These are phyloP conservation scores for Sclerotiophoma versabilis DNA, from an alignment of 2,329 filamentous ascomycete species.

Conservation along the genomic window DNA sequence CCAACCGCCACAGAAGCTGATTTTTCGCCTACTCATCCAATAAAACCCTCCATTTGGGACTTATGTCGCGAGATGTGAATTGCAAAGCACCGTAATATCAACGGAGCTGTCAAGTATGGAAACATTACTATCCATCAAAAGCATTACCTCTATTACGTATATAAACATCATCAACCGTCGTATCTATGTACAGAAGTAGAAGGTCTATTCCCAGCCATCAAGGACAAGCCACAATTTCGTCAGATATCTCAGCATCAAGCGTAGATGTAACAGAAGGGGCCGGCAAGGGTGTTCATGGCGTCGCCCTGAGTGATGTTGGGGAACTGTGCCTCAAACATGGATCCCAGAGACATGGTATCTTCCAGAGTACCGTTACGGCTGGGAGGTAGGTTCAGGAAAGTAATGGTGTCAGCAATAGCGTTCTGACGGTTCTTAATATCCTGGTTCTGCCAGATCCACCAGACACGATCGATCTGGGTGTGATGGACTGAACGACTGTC, in stretches of 20 bases:
- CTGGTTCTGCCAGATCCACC: constrained; percentile 60
- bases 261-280: constrained; percentile 58
- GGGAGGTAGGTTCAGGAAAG: constrained; percentile 54
- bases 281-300: constrained; percentile 53
- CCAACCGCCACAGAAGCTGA: no score
- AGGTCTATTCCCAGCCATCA: no score
- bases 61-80: no score
- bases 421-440: constrained; percentile 49
- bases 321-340: constrained; percentile 42
- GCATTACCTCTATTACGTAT: neutral
- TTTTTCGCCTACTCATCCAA: no score
- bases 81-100: no score
- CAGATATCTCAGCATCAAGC: constrained; percentile 13
- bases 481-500: constrained; percentile 49
- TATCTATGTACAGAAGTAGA: neutral
- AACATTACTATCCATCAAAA: no score
- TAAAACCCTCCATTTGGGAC: no score
- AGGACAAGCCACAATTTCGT: neutral
- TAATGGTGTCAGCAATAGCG: constrained; percentile 54
- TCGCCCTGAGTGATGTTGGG: constrained; percentile 28
- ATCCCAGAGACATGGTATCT: constrained; percentile 51
- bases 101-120: no score
- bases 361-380: constrained; percentile 56
- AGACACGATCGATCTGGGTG: constrained; percentile 57
- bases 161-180: neutral